Conservation (phyloP, 2,329 filamentous ascomycete species). For the Cercospora berteroae region DNA sequence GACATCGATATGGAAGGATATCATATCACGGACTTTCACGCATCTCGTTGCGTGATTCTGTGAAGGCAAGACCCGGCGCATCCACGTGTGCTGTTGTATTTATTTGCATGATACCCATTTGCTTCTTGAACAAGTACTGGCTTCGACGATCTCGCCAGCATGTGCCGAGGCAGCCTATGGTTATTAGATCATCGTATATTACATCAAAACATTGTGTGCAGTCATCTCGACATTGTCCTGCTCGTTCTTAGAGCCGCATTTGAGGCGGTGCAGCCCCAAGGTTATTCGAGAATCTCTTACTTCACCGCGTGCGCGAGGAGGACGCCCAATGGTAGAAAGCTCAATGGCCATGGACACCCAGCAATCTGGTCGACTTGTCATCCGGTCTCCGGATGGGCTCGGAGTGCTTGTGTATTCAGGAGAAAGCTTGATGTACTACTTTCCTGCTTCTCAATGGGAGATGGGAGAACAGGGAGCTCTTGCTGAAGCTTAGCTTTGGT, state of each 20-base stretch:
- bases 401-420: background rate
- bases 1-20: conserved; percentile 13
- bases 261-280: background rate
- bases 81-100: background rate
- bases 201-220: background rate
- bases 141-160: background rate
- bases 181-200: background rate
- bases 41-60: conserved; percentile 24
- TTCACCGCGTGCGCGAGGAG: too few species aligned
- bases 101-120: conserved; percentile 17
- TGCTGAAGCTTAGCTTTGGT: background rate
- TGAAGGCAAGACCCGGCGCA: conserved; percentile 29
- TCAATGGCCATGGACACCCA: background rate
- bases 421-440: background rate
- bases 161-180: background rate
- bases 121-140: background rate
- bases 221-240: background rate
- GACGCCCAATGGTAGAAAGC: too few species aligned
- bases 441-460: background rate
- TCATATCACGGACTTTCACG: conserved; percentile 17
- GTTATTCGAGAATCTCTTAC: too few species aligned
- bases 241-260: background rate
- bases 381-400: background rate
- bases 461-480: background rate
- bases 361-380: background rate